Conservation (phyloP, 805 yeast genomes). For the Torulaspora gathmanii region DNA sequence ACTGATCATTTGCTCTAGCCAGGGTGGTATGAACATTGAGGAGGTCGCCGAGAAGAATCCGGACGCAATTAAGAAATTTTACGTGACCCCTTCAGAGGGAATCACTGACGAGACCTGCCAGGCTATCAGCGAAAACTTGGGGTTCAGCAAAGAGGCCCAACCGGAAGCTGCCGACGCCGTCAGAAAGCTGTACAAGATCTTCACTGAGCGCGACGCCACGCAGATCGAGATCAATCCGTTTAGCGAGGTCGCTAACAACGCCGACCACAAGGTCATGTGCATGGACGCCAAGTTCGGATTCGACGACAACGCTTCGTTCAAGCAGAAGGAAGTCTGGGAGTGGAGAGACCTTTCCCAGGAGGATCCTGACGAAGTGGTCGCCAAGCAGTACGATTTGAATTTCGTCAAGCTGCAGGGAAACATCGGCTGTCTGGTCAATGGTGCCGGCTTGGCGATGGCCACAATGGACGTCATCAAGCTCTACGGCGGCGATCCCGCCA, state of each 20-base stretch:
- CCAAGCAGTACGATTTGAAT: slow-evolving; percentile 83
- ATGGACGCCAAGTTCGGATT: slow-evolving; percentile 99
- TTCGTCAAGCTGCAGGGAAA: slow-evolving; percentile 97
- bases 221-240: slow-evolving; percentile 98
- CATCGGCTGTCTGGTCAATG: slow-evolving; percentile 98
- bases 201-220: slow-evolving; percentile 88
- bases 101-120: slow-evolving; percentile 72
- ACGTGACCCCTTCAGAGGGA: slow-evolving; percentile 71
- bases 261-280: slow-evolving; percentile 71
- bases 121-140: slow-evolving; percentile 73
- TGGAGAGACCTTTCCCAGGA: slow-evolving; percentile 98
- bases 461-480: slow-evolving; percentile 98
- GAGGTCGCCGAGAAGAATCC: slow-evolving; percentile 94
- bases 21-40: slow-evolving; percentile 99
- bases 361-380: slow-evolving; percentile 95
- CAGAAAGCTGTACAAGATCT: slow-evolving; percentile 82
- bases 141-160: slow-evolving; percentile 71
- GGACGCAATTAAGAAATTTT: slow-evolving; percentile 82
- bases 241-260: slow-evolving; percentile 69
- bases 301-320: slow-evolving; percentile 92
- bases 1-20: slow-evolving; percentile 89
- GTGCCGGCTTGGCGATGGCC: slow-evolving; percentile 99
- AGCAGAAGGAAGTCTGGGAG: slow-evolving; percentile 89
- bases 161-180: slow-evolving; percentile 85
- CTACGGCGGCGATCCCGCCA: slow-evolving; percentile 98